These are phyloP conservation scores for Polytrichum formosum DNA, from an alignment of 225 moss, liverwort and hornwort genomes.

Conservation along the genomic window DNA sequence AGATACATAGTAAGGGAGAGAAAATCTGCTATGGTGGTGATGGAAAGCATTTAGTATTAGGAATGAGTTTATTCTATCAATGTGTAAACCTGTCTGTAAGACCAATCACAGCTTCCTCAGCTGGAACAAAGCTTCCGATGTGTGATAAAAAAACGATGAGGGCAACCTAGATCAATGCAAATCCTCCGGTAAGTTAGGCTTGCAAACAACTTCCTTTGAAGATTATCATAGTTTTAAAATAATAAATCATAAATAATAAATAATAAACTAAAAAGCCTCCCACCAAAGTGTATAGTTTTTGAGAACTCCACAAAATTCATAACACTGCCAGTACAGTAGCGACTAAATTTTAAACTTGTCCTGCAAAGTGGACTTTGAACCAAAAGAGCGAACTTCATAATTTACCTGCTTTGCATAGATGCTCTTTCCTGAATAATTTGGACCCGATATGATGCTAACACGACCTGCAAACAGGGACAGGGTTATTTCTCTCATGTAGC, in stretches of 20 bases:
- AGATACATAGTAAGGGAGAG: too few relatives aligned
- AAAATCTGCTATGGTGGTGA: too few relatives aligned
- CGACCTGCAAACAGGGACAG: constrained; percentile 49
- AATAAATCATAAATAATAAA: too few relatives aligned
- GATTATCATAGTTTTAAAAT: too few relatives aligned
- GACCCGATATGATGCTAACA: constrained; percentile 77
- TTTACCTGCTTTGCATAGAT: constrained; percentile 88
- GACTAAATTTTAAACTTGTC: too few relatives aligned
- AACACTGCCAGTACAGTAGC: too few relatives aligned
- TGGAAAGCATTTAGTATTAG: too few relatives aligned
- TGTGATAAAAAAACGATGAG: constrained; percentile 89
- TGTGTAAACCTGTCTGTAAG: constrained; percentile 75
- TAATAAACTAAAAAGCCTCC: too few relatives aligned
- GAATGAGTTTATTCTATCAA: too few relatives aligned
- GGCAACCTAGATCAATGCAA: constrained; percentile 59
- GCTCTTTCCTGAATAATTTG: constrained; percentile 96
- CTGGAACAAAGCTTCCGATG: constrained; percentile 93
- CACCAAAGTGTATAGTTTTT: too few relatives aligned
- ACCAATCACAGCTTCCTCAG: constrained; percentile 77
- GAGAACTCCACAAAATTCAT: too few relatives aligned
- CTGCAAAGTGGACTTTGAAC: too few relatives aligned
- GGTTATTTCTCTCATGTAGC: neutral
- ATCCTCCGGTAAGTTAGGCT: constrained; percentile 2
- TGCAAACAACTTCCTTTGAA: neutral
- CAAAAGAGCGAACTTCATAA: neutral